Conservation (phyloP, 2,329 filamentous ascomycete genomes). For the Exserohilum turcica region DNA sequence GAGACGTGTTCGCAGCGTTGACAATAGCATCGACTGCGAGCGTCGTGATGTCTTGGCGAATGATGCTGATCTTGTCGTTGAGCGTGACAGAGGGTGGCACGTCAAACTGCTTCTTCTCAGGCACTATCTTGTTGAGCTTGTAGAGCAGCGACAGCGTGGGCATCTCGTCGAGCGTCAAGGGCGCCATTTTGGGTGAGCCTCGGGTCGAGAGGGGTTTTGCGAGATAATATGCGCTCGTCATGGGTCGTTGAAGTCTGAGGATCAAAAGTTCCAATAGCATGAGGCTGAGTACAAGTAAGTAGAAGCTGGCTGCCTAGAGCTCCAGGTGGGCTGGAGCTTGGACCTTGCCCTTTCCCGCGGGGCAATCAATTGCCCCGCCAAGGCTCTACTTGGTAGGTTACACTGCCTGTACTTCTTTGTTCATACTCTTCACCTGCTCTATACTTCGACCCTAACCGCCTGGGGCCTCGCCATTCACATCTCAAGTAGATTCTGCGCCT, state of each 20-base stretch:
- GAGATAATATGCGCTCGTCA: conserved; percentile 34
- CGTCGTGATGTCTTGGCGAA: conserved; percentile 80
- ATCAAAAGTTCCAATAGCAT: conserved; percentile 1
- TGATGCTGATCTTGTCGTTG: conserved; percentile 73
- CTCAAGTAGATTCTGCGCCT: background rate
- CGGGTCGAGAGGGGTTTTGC: conserved; percentile 20
- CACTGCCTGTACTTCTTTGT: too few relatives aligned
- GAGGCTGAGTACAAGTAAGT: background rate
- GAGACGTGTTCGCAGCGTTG: conserved; percentile 82
- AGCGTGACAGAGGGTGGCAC: conserved; percentile 26
- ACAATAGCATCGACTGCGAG: conserved; percentile 82
- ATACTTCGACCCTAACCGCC: too few relatives aligned
- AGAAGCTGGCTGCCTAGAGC: background rate
- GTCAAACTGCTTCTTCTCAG: conserved; percentile 20
- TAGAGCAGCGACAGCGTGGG: conserved; percentile 71
- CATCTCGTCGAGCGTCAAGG: conserved; percentile 58
- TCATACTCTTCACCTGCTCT: too few relatives aligned
- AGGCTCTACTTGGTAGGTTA: background rate
- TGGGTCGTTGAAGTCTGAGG: conserved; percentile 6
- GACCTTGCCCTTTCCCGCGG: background rate
- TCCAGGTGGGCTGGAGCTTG: conserved; percentile 10
- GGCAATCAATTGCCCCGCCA: conserved; percentile 1
- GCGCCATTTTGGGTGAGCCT: conserved; percentile 4
- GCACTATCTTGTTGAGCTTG: conserved; percentile 57
- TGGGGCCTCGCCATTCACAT: too few relatives aligned